Conservation (phyloP, 2,329 filamentous ascomycete genomes). For the Arthroderma sp. region DNA sequence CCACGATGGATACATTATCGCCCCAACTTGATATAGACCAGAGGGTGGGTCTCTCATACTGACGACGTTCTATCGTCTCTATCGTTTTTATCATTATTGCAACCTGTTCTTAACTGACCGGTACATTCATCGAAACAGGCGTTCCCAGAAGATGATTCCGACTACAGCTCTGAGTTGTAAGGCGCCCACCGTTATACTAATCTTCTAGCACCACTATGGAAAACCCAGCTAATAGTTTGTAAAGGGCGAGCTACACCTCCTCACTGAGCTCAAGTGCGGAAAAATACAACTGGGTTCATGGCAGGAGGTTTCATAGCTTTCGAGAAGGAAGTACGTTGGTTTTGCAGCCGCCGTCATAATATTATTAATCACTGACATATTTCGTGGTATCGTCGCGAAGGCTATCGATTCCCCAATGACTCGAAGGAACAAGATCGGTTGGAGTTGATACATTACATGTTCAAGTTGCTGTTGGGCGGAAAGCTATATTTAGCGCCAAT, state of each 20-base stretch:
- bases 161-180: no score
- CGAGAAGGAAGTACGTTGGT: conserved; percentile 1
- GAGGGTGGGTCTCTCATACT: no score
- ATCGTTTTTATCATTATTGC: no score
- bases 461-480: conserved; percentile 24
- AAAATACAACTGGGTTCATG: conserved; percentile 4
- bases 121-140: no score
- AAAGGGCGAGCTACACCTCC: conserved; percentile 5
- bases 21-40: no score
- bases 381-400: neutral
- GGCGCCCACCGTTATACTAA: no score
- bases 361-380: neutral
- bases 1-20: no score
- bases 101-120: no score
- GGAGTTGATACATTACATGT: conserved; percentile 25
- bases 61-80: no score
- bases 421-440: conserved; percentile 24
- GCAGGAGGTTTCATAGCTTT: conserved; percentile 3
- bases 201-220: no score
- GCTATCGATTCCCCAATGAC: conserved; percentile 24
- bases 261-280: conserved; percentile 8
- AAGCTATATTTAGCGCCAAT: conserved; percentile 27
- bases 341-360: neutral
- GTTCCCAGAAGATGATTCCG: no score
- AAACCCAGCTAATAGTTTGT: no score